Base-by-base conservation (phyloP, 1,139 yeast genomes). In the Candida albicans region DNA sequence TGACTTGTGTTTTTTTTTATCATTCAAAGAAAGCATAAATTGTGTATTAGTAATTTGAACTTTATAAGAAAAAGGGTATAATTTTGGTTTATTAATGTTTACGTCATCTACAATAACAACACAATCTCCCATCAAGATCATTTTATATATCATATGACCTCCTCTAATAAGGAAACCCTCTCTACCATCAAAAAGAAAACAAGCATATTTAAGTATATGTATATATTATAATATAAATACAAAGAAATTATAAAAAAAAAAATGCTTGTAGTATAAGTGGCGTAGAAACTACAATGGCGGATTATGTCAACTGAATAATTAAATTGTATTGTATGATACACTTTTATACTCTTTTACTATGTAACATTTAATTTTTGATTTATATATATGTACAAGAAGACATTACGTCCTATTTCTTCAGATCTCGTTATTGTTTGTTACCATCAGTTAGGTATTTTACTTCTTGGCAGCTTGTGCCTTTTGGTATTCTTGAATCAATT, bases 401-500 rank as follows among this genome's bases (percentile, higher is more conserved):
- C 8, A 3, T 14, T 32, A 5, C 14, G 8, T 32, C 7, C 14
- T 9, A 28, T 25, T 33, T 37, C 27, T 33, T 22, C n/a, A 8
- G 2, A 10, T 10, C 26, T 35, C 26, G 22, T 18, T 18, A 18
- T 18, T 18, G 22, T 18, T 5, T 18, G 22, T 18, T 18, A 18
- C 22, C 22, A 18, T 5, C 22, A 7, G n/a, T 8, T 10, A 27
- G 29, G 4, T 29, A 42, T 33, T 35, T 50, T 57, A 59, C 50
- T 62, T 59, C 50, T 61, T 60, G 33, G 55, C 52, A 44, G 59
- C 59, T 41, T 54, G 52, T 39, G 59, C 61, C 62, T 73, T 72
- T 56, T 84, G 79, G 63, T 82, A 82, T 58, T 88, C 96, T 41
- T 87, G 95, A 55, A 93, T 85, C 70, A 95, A 78, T 70, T 91